Evolutionary conservation across 345 rosid species (phyloP).

Genomic region (Durio zibethinus): DNA sequence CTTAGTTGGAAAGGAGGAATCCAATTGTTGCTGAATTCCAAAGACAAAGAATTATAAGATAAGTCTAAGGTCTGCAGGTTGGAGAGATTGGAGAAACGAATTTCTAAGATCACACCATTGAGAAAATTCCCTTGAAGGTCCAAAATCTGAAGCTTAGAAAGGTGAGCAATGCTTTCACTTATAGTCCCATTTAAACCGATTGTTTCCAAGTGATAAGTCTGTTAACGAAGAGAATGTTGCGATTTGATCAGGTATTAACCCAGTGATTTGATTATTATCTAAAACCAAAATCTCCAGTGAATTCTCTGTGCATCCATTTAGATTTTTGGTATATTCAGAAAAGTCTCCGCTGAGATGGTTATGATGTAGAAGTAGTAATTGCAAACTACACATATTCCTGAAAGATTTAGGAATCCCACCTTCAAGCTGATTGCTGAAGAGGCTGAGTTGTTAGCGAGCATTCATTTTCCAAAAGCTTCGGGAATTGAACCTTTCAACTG

Average conservation of each 20-base stretch:
- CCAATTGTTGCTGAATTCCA: slow-evolving; percentile 27
- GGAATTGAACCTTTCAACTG: slow-evolving; percentile 5
- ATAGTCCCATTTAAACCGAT: slow-evolving; percentile 18
- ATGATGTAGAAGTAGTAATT: no score
- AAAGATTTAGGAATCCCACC: slow-evolving; percentile 24
- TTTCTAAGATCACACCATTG: slow-evolving; percentile 20
- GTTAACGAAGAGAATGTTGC: not conserved
- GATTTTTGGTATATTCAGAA: not conserved
- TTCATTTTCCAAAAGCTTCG: slow-evolving; percentile 3
- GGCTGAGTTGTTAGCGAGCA: not conserved
- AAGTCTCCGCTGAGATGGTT: not conserved
- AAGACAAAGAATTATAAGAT: slow-evolving; percentile 17
- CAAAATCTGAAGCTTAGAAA: slow-evolving; percentile 3
- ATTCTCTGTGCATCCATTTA: not conserved
- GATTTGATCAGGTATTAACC: not conserved
- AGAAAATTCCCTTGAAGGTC: slow-evolving; percentile 29
- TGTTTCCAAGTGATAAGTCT: not conserved
- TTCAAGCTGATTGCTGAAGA: not conserved
- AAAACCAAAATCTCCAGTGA: slow-evolving; percentile 2
- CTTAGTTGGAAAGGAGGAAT: slow-evolving; percentile 27
- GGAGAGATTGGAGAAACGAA: slow-evolving; percentile 28
- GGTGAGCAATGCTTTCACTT: slow-evolving; percentile 1
- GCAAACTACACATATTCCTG: slow-evolving; percentile 16
- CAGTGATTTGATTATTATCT: no score
- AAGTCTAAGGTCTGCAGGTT: not conserved